These are phyloP conservation scores for Baorangia bicolor DNA, from an alignment of 768 basidiomycete species.

Conservation along the genomic window DNA sequence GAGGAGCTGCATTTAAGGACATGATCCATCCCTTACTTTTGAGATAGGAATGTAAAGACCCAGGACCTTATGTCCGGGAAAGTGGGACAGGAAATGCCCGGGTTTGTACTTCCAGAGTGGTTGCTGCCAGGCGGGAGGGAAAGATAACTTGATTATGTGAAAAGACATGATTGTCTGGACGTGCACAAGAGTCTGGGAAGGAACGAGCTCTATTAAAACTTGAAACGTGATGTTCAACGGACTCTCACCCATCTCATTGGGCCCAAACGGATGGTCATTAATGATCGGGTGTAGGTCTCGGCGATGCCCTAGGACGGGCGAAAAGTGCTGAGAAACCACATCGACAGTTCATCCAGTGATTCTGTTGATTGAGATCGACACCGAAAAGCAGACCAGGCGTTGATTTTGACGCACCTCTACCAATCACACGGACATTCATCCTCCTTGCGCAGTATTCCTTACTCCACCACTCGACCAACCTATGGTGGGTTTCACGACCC, in stretches of 20 bases:
- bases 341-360: slow-evolving; percentile 66
- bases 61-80: slow-evolving; percentile 90
- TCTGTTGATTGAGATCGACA: slow-evolving; percentile 42
- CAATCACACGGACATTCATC: slow-evolving; percentile 78
- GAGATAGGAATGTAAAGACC: slow-evolving; percentile 87
- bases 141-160: slow-evolving; percentile 79
- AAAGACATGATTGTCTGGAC: slow-evolving; percentile 87
- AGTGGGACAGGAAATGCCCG: slow-evolving; percentile 69
- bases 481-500: slow-evolving; percentile 76
- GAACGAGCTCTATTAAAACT: slow-evolving; percentile 7
- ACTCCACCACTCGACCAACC: slow-evolving; percentile 84
- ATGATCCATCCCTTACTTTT: slow-evolving; percentile 89
- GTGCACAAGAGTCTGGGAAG: slow-evolving; percentile 68
- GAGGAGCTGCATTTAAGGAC: slow-evolving; percentile 64
- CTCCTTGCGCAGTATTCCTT: slow-evolving; percentile 79
- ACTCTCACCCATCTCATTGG: slow-evolving; percentile 68
- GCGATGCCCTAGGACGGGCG: slow-evolving; percentile 65
- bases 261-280: slow-evolving; percentile 73
- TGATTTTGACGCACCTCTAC: slow-evolving; percentile 54
- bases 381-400: not conserved
- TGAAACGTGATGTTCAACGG: slow-evolving; percentile 1
- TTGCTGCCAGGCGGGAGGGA: slow-evolving; percentile 73
- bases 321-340: slow-evolving; percentile 65
- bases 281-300: slow-evolving; percentile 61
- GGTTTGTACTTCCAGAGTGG: slow-evolving; percentile 79